Conservation (phyloP, 495 filamentous ascomycete species). For the Penicillium pulvis region DNA sequence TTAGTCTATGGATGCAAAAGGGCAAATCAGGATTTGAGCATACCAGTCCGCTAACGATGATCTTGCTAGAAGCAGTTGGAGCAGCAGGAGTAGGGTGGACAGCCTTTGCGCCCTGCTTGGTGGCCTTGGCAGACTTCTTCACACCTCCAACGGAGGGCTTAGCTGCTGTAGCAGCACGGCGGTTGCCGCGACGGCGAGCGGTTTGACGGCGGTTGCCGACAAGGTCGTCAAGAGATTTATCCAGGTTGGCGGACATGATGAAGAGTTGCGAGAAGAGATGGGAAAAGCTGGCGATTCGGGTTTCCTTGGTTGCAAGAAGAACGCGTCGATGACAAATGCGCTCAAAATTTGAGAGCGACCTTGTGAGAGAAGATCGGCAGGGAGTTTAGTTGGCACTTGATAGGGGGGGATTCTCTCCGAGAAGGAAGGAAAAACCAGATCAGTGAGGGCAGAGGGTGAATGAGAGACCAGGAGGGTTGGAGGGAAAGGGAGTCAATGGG, state of each 20-base stretch:
- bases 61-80: conserved; percentile 75
- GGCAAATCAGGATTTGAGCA: conserved; percentile 36
- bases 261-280: conserved; percentile 9
- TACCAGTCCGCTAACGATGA: conserved; percentile 97
- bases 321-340: conserved; percentile 14
- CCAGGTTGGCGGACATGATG: conserved; percentile 87
- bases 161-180: conserved; percentile 51
- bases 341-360: conserved; percentile 17
- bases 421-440: conserved; percentile 4
- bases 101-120: conserved; percentile 64
- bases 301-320: conserved; percentile 14
- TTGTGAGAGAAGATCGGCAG: conserved; percentile 11
- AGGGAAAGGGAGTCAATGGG: conserved; percentile 19
- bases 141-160: conserved; percentile 74
- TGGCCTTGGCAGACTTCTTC: conserved; percentile 71
- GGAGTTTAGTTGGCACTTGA: neutral
- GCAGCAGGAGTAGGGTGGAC: conserved; percentile 62
- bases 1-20: conserved; percentile 47
- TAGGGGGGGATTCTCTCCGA: neutral
- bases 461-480: conserved; percentile 8
- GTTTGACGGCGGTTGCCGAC: conserved; percentile 71
- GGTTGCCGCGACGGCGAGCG: conserved; percentile 55
- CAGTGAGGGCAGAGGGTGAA: conserved; percentile 17
- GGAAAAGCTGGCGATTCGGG: conserved; percentile 24
- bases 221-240: conserved; percentile 95